Percentiles rank a stretch among this genome's conserved stretches.
Conservation (phyloP, 2,329 filamentous ascomycete species). For the Nigrospora oryzae region DNA sequence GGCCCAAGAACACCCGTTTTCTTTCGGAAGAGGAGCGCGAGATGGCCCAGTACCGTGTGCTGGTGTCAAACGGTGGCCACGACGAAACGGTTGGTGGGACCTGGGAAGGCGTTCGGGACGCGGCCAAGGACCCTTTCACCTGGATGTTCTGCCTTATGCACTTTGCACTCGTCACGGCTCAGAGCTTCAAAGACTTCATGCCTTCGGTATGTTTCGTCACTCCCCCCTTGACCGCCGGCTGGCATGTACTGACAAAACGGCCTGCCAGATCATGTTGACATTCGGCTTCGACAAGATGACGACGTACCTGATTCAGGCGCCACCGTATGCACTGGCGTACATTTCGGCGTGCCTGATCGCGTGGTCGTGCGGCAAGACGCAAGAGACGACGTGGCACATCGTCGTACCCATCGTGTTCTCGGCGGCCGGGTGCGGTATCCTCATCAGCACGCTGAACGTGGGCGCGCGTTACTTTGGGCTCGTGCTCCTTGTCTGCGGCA, state of each 20-base stretch:
- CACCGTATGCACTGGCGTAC: slow-evolving; percentile 30
- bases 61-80: slow-evolving; percentile 24
- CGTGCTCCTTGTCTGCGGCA: slow-evolving; percentile 27
- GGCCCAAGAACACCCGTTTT: slow-evolving; percentile 27
- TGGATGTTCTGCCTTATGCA: slow-evolving; percentile 31
- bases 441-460: slow-evolving; percentile 27
- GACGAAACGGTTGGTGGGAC: slow-evolving; percentile 24
- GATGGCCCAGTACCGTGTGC: slow-evolving; percentile 25
- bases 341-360: slow-evolving; percentile 23
- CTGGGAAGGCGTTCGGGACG: slow-evolving; percentile 24
- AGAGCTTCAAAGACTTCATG: slow-evolving; percentile 30
- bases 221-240: not conserved
- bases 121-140: slow-evolving; percentile 25
- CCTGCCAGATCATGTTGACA: slow-evolving; percentile 14
- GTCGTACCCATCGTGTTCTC: slow-evolving; percentile 24
- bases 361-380: slow-evolving; percentile 23
- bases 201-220: slow-evolving; percentile 21
- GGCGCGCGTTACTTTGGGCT: slow-evolving; percentile 32
- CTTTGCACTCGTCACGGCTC: slow-evolving; percentile 33
- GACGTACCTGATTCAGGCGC: slow-evolving; percentile 29
- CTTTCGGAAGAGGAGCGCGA: slow-evolving; percentile 30
- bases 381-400: slow-evolving; percentile 29
- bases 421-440: slow-evolving; percentile 28
- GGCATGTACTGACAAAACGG: too few relatives aligned
- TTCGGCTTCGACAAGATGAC: slow-evolving; percentile 15